Base-by-base conservation (phyloP, 805 yeast genomes). In the Wickerhamomyces ciferrii region DNA sequence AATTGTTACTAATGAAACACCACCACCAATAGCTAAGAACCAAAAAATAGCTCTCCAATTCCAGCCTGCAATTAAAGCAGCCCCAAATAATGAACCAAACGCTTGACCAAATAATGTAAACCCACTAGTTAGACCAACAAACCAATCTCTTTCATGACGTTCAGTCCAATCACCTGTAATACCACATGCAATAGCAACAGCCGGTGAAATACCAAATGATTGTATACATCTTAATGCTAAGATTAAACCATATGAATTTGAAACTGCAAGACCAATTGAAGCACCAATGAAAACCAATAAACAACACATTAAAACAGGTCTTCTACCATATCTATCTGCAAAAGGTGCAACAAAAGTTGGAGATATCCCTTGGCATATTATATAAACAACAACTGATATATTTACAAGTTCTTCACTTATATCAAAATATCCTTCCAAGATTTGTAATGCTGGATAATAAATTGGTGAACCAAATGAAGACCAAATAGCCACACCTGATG, bases 31-130 rank as follows among this genome's bases (percentile, higher is more conserved):
- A 1, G 86, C 80, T 43, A 86, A 63, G 51, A 89, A 86, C 80
- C 88, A 80, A 55, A 86, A 85, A n/a, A 83, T 76, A 0, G 89
- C 79, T 54, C 91, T 71, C 96, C 96, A 89, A 18, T 79, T 71
- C 53, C 72, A 69, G 20, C 68, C 63, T 4, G 78, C 71, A 2
- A 69, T 58, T 20, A 70, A 52, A 0, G 62, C 66, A 9, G 75
- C 75, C 47, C 69, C 87, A 20, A 88, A 66, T n/a, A 90, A 66
- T 0, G 95, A 88, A 11, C 95, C 92, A 51, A 88, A 71, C 2
- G 88, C 89, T 55, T 83, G 84, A 2, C 96, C 96, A 8, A 85
- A 54, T 29, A 85, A 71, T 17, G 83, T 79, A 39, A 82, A 68
- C 0, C 95, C 92, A 17, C 78, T 60, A 1, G 79, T 77, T 17